phyloP scores from a whole-genome alignment of 139 green algal species.

The Edaphochlamys debaryana region DNA sequence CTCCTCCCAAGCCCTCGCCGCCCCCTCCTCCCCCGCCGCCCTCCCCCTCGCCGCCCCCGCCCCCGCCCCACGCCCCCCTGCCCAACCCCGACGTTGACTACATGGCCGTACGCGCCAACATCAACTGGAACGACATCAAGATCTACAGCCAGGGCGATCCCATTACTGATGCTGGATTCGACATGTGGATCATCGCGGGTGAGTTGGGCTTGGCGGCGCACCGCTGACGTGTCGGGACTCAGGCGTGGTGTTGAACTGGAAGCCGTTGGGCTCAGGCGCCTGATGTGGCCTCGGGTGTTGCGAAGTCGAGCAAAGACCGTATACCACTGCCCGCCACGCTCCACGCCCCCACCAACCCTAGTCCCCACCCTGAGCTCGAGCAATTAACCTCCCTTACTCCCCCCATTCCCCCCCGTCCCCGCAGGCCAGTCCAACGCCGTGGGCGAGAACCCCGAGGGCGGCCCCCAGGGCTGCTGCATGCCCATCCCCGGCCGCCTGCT shows the following conservation, averaged over 20 bases:
- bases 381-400: no score
- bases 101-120: not conserved
- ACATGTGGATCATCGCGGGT: constrained; percentile 20
- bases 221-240: no score
- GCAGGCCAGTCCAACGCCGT: constrained; percentile 16
- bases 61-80: not conserved
- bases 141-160: not conserved
- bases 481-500: not conserved
- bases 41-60: not conserved
- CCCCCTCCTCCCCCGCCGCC: not conserved
- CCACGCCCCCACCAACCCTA: no score
- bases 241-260: no score
- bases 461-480: not conserved
- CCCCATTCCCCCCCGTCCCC: no score
- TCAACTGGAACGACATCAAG: not conserved
- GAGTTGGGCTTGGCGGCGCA: no score
- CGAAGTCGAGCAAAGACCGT: no score
- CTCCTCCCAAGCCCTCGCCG: not conserved
- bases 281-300: no score
- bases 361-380: no score
- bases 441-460: not conserved
- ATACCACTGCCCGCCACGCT: no score
- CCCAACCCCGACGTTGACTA: not conserved
- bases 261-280: no score
- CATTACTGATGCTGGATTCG: not conserved